Evolutionary conservation across 2,329 filamentous ascomycete species (phyloP).

Genomic region (Pseudopyrenochaeta lycopersici): DNA sequence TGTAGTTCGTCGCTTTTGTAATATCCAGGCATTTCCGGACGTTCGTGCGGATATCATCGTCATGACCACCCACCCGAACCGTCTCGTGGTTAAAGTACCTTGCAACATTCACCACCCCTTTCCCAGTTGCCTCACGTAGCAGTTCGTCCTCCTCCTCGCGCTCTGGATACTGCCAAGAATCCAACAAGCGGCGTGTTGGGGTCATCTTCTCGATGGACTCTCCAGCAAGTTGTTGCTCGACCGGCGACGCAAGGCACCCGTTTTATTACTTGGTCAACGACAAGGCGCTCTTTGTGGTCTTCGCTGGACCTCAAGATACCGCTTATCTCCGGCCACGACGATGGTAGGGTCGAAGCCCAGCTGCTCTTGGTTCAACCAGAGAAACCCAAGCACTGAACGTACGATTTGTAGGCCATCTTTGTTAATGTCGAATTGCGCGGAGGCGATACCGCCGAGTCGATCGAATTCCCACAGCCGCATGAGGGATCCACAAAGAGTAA

Average conservation of each 20-base stretch:
- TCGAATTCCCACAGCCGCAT: too few relatives aligned
- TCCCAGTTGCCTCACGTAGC: slow-evolving; percentile 46
- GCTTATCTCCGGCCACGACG: slow-evolving; percentile 15
- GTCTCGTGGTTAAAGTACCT: slow-evolving; percentile 20
- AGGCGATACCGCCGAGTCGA: too few relatives aligned
- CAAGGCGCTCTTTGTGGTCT: slow-evolving; percentile 23
- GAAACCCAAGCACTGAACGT: slow-evolving; percentile 54
- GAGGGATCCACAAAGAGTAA: too few relatives aligned
- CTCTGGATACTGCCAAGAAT: slow-evolving; percentile 56
- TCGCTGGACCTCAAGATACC: slow-evolving; percentile 53
- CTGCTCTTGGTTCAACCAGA: slow-evolving; percentile 40
- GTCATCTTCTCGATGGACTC: slow-evolving; percentile 15
- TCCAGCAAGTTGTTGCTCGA: neutral
- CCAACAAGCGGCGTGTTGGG: slow-evolving; percentile 47
- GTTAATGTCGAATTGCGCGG: too few relatives aligned
- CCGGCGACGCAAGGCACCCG: slow-evolving; percentile 18
- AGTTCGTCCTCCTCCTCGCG: slow-evolving; percentile 55
- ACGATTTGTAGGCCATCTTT: slow-evolving; percentile 19
- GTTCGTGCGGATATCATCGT: slow-evolving; percentile 12
- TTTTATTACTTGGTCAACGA: slow-evolving; percentile 26
- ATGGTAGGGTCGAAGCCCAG: slow-evolving; percentile 58
- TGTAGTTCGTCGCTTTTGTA: slow-evolving; percentile 17
- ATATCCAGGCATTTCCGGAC: slow-evolving; percentile 13
- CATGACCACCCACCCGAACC: slow-evolving; percentile 1
- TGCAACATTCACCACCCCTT: slow-evolving; percentile 37